Base-by-base conservation (phyloP, 176 grass and related monocot species). In the Oryza australiensis region DNA sequence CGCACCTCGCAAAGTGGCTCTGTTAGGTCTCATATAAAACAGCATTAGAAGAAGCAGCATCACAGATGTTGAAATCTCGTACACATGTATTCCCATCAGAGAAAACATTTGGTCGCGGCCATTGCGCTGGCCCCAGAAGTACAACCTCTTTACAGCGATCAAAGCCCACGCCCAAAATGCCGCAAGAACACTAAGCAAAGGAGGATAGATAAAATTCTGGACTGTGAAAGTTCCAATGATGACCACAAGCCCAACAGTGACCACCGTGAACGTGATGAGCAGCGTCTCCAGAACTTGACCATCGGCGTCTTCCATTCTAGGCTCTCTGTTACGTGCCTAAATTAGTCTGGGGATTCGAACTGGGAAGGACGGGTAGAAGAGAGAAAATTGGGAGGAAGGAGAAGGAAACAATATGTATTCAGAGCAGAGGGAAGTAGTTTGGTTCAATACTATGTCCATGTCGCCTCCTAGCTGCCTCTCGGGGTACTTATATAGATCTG, bases 101-200 rank as follows among this genome's bases (percentile, higher is more conserved):
- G 72, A 18, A 7, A 75, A 75, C n/a, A n/a, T n/a, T n/a, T n/a
- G n/a, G n/a, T n/a, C n/a, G n/a, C n/a, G n/a, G n/a, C n/a, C n/a
- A n/a, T n/a, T n/a, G n/a, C n/a, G n/a, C n/a, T n/a, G n/a, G n/a
- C n/a, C n/a, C n/a, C n/a, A n/a, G n/a, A n/a, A n/a, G n/a, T n/a
- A n/a, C n/a, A n/a, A n/a, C n/a, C n/a, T n/a, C n/a, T 75, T 75
- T 23, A 75, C 27, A 26, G 29, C 11, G 48, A 59, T 75, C 73
- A 75, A 75, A 34, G 48, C 48, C 48, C 73, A 75, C 20, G 73
- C 48, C 73, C 7, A 13, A 30, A 75, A 75, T 55, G 72, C 48
- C 18, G 5, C 28, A 23, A 75, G 29, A 57, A 34, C 49, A 4
- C 48, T 24, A 0, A 10, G 57, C 5, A 35, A 0, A 59, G 22